Percentiles rank a stretch among this genome's conserved stretches.
Conservation (phyloP, 2,329 filamentous ascomycete genomes). For the Orbilia brochopaga region DNA sequence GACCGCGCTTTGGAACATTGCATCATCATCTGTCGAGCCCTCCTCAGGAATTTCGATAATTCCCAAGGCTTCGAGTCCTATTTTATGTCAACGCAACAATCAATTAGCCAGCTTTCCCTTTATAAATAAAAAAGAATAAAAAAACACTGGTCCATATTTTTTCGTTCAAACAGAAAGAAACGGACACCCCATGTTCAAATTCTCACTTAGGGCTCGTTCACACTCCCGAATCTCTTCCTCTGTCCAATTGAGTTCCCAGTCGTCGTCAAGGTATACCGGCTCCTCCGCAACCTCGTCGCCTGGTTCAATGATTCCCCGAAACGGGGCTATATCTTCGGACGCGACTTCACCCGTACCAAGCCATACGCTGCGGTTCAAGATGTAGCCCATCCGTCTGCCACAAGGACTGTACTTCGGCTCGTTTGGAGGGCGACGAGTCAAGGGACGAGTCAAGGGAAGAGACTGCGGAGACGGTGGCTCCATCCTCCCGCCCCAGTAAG, state of each 20-base stretch:
- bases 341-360: background rate
- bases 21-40: no score
- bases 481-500: background rate
- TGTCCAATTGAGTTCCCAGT: background rate
- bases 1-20: no score
- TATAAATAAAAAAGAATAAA: no score
- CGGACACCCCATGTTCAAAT: background rate
- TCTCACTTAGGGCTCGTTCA: background rate
- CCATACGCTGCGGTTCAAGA: constrained; percentile 9
- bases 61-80: no score
- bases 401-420: constrained; percentile 10
- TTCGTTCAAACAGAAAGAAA: no score
- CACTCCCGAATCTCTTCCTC: background rate
- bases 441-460: background rate
- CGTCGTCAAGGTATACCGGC: constrained; percentile 17
- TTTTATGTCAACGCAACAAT: no score
- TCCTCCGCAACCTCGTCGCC: constrained; percentile 32
- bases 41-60: no score
- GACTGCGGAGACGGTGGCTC: background rate
- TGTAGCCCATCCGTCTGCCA: constrained; percentile 19
- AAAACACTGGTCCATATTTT: no score
- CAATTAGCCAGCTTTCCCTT: no score
- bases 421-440: constrained; percentile 11
- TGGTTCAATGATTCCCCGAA: constrained; percentile 25
- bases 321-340: background rate